phyloP scores from a whole-genome alignment of 2,329 filamentous ascomycete species.

The Passalora sequoiae region DNA sequence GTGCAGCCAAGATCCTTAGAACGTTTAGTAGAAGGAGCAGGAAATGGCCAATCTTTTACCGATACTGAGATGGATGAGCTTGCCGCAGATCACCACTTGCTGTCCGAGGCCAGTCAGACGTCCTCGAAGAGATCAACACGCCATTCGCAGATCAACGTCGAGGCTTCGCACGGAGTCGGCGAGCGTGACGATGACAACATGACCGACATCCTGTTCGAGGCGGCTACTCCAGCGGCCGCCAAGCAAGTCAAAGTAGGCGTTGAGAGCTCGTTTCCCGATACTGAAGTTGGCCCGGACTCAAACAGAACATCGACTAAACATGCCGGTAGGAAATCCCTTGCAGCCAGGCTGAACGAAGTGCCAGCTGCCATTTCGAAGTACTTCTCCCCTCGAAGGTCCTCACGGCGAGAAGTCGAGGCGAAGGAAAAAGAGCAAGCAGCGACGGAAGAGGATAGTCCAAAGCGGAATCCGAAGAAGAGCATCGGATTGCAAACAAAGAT shows the following conservation, averaged over 20 bases:
- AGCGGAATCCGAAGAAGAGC: neutral
- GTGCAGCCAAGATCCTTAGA: conserved; percentile 2
- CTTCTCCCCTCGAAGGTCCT: conserved; percentile 32
- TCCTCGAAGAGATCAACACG: neutral
- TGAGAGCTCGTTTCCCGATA: neutral
- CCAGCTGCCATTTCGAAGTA: conserved; percentile 34
- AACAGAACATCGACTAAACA: conserved; percentile 23
- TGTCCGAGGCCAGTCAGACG: neutral
- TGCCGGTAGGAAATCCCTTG: too few species aligned
- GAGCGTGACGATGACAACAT: too few species aligned
- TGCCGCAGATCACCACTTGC: neutral
- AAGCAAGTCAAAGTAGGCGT: neutral
- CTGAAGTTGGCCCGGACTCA: neutral
- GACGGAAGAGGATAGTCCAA: neutral
- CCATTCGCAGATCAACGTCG: neutral
- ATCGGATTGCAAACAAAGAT: conserved; percentile 38
- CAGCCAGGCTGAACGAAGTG: conserved; percentile 29
- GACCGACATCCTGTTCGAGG: too few species aligned
- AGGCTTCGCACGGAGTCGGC: neutral
- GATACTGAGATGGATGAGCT: neutral
- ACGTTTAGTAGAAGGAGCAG: neutral
- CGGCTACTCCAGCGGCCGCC: too few species aligned
- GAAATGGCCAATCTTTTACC: neutral
- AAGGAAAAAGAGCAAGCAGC: conserved; percentile 5
- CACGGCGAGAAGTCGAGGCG: conserved; percentile 8